phyloP scores from a whole-genome alignment of 2,329 filamentous ascomycete genomes.

The Cordyceps sp. region DNA sequence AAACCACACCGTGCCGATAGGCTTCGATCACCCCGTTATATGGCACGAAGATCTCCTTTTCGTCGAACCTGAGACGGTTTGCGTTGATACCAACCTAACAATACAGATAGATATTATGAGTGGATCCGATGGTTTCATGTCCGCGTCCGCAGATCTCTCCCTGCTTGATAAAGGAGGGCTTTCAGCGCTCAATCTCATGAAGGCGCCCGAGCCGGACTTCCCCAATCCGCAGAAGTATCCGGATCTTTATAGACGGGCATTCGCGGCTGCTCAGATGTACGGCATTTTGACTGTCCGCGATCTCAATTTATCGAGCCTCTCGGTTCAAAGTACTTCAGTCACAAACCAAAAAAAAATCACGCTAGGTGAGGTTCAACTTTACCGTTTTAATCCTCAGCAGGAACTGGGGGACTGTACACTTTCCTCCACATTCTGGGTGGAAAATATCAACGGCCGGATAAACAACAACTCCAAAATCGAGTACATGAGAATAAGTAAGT shows the following conservation, averaged over 20 bases:
- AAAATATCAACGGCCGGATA: too few species aligned
- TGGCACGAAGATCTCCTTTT: background rate
- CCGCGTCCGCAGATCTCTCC: too few species aligned
- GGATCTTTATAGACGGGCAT: background rate
- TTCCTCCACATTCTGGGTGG: too few species aligned
- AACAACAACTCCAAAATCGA: too few species aligned
- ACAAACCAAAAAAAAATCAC: too few species aligned
- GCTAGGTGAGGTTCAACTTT: too few species aligned
- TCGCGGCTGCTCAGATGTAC: background rate
- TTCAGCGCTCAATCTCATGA: background rate
- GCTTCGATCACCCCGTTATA: background rate
- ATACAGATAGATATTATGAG: too few species aligned
- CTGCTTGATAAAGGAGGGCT: background rate
- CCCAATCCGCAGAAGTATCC: background rate
- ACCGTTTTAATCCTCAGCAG: too few species aligned
- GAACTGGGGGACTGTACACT: too few species aligned
- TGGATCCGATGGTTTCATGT: too few species aligned
- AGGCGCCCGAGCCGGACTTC: background rate
- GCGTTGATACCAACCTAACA: background rate
- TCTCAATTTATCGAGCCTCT: background rate
- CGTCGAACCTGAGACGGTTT: background rate
- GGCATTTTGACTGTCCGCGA: background rate
- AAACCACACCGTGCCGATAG: background rate
- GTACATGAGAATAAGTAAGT: too few species aligned
- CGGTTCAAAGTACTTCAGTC: background rate